Evolutionary conservation across 2,329 filamentous ascomycete species (phyloP).

Genomic region (Aspergillus glaucus): DNA sequence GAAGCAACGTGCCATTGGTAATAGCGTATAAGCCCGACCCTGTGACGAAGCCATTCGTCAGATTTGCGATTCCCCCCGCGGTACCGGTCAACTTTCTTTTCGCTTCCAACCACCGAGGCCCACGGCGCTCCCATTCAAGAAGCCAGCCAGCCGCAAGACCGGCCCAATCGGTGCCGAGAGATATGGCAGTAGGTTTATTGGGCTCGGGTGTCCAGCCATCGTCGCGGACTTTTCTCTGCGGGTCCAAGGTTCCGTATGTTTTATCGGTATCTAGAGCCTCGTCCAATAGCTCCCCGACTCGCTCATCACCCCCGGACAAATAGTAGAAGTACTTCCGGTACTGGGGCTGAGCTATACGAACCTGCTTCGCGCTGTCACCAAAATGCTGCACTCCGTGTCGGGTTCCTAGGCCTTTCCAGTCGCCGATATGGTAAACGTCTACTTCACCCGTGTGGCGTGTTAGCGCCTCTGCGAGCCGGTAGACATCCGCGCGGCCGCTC

Average conservation of each 20-base stretch:
- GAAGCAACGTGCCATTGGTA: constrained; percentile 44
- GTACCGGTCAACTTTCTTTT: constrained; percentile 46
- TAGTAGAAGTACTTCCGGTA: constrained; percentile 56
- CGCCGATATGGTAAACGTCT: constrained; percentile 56
- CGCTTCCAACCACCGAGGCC: constrained; percentile 49
- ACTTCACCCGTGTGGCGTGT: constrained; percentile 56
- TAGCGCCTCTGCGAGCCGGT: constrained; percentile 53
- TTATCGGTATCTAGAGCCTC: constrained; percentile 49
- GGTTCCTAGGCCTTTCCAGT: constrained; percentile 55
- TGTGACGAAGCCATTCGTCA: constrained; percentile 56
- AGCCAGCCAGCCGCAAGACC: constrained; percentile 54
- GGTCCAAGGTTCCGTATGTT: constrained; percentile 50
- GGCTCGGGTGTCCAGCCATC: constrained; percentile 45
- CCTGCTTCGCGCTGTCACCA: constrained; percentile 56
- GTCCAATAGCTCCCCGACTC: constrained; percentile 49
- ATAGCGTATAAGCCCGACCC: constrained; percentile 50
- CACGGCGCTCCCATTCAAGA: constrained; percentile 55
- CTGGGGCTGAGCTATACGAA: constrained; percentile 53
- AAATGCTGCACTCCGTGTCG: constrained; percentile 59
- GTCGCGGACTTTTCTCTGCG: constrained; percentile 53
- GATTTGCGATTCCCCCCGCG: constrained; percentile 46
- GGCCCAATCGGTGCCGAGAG: constrained; percentile 55
- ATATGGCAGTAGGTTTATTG: constrained; percentile 42
- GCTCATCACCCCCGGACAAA: constrained; percentile 51
- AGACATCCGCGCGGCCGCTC: constrained; percentile 53